Evolutionary conservation across 352 stramenopile species (phyloP).

Genomic region (Globisporangium nunn): DNA sequence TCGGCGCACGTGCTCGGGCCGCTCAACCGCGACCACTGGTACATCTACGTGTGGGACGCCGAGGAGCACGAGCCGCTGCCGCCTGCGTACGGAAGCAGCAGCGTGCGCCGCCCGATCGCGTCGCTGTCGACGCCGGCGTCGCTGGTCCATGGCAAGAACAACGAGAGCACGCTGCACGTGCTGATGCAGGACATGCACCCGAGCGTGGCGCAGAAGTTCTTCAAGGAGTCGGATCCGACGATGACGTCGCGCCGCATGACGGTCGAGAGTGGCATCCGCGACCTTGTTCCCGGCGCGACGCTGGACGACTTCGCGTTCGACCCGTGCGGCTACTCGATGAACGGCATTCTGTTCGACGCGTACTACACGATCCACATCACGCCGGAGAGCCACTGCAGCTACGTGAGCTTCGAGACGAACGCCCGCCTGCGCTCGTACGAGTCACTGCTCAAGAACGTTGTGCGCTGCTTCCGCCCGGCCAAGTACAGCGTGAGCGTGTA

Average conservation of each 20-base stretch:
- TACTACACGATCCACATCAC: constrained; percentile 99
- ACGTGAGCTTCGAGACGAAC: constrained; percentile 99
- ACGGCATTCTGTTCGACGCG: constrained; percentile 95
- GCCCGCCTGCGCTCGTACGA: constrained; percentile 76
- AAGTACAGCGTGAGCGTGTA: constrained; percentile 98
- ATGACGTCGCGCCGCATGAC: constrained; percentile 90
- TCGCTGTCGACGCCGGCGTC: constrained; percentile 3
- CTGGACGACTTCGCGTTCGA: constrained; percentile 98
- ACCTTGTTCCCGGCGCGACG: constrained; percentile 91
- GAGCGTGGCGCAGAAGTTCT: constrained; percentile 78
- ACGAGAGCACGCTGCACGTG: constrained; percentile 76
- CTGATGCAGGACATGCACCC: constrained; percentile 87
- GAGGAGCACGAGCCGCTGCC: constrained; percentile 65
- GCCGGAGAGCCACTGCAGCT: constrained; percentile 94
- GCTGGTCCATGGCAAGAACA: constrained; percentile 7
- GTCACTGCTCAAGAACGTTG: constrained; percentile 95
- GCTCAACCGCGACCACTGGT: constrained; percentile 98
- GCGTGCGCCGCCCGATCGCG: constrained; percentile 1
- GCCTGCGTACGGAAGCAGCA: neutral
- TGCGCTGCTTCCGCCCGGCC: constrained; percentile 95
- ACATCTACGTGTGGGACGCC: constrained; percentile 96
- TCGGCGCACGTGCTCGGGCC: constrained; percentile 88
- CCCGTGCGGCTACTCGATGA: constrained; percentile 98
- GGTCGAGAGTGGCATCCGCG: constrained; percentile 91
- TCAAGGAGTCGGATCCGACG: constrained; percentile 60